Evolutionary conservation across 176 grass and related monocot genomes (phyloP), one percentile per base, ranked within the genome.

Genomic region (Triticum turgidum): DNA sequence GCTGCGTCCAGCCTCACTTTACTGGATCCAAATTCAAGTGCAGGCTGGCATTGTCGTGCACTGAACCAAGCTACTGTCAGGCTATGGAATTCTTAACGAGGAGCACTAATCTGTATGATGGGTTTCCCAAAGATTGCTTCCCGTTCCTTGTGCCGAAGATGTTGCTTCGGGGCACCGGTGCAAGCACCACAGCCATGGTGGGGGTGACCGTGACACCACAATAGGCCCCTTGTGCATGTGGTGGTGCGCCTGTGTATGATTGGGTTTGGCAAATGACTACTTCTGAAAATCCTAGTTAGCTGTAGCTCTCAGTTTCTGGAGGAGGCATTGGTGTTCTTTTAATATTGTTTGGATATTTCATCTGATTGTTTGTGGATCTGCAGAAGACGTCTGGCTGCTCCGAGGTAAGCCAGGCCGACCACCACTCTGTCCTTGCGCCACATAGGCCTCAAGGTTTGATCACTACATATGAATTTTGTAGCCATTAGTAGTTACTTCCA

Each of bases 401-500:
- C 12, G 89, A 68, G 22, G 38, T n/a, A 5, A 89, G 68, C 30
- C 84, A 7, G 77, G 38, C 18, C 3, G 61, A 44, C 72, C 66
- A 21, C 76, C 85, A 20, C 29, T 29, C 86, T 1, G 70, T 73
- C 35, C 79, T 97, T 49, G 87, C 70, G 73, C 85, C 91, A 6
- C 84, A 95, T 29, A 86, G 87, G 73, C 92, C 92, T 65, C 92
- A 97, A 90, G 85, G 93, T 86, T 85, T 91, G 13, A 65, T 25
- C 11, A 91, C 95, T 83, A 61, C 74, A 20, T 94, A 88, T 71
- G 71, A 91, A 82, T 84, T 89, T 44, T 93, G 90, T 84, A 62
- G 37, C 51, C 65, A 70, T 73, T 81, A 13, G 25, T 47, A 42
- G 39, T 47, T 47, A 47, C 44, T 47, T 47, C 11, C 11, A 47